These are phyloP conservation scores for Phytophthora syringae DNA, from an alignment of 352 stramenopile species.

Conservation along the genomic window DNA sequence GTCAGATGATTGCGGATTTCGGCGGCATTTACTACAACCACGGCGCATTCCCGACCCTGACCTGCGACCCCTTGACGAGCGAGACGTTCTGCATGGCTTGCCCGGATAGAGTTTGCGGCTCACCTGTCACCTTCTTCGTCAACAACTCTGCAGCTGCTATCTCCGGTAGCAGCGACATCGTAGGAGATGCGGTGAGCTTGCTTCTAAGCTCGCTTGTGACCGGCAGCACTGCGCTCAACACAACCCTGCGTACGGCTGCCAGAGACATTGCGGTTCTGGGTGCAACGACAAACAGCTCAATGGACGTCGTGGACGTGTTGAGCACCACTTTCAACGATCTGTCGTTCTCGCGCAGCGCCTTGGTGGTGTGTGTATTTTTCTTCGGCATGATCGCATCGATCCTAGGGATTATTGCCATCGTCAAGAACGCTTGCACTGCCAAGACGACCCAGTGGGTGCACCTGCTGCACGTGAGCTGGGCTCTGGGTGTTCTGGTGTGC, in stretches of 20 bases:
- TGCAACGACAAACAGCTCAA: constrained; percentile 63
- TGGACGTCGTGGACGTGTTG: constrained; percentile 62
- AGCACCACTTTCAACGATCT: constrained; percentile 76
- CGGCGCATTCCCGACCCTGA: constrained; percentile 58
- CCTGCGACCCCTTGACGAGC: constrained; percentile 44
- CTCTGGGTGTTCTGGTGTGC: constrained; percentile 74
- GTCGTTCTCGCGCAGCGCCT: constrained; percentile 74
- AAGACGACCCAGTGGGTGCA: constrained; percentile 80
- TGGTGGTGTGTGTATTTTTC: constrained; percentile 83
- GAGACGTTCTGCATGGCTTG: constrained; percentile 63
- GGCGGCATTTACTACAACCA: constrained; percentile 57
- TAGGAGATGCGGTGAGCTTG: constrained; percentile 37
- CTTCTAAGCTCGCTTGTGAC: constrained; percentile 58
- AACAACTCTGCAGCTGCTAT: constrained; percentile 33
- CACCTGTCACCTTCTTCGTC: constrained; percentile 49
- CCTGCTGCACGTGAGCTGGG: constrained; percentile 79
- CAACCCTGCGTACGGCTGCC: constrained; percentile 48
- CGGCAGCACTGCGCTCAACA: constrained; percentile 44
- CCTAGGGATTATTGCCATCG: constrained; percentile 68
- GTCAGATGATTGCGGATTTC: constrained; percentile 70
- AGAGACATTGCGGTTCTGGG: constrained; percentile 57
- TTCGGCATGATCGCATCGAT: constrained; percentile 74
- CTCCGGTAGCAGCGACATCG: constrained; percentile 26
- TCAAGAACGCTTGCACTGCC: constrained; percentile 75
- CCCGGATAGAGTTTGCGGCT: constrained; percentile 58